Evolutionary conservation across 1,139 yeast genomes (phyloP).

Genomic region (Candida sanyaensis): DNA sequence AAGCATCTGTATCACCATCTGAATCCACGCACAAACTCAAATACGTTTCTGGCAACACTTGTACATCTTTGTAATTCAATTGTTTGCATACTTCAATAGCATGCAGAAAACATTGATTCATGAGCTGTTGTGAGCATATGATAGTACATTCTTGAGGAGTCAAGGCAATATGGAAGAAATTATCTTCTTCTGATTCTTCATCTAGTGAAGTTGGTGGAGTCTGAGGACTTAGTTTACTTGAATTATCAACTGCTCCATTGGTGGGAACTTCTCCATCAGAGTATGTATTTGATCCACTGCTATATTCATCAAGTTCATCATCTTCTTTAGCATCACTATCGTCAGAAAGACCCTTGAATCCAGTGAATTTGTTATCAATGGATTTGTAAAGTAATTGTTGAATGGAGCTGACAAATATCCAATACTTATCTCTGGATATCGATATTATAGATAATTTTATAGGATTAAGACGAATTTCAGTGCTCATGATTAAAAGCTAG

Average conservation of each 20-base stretch:
- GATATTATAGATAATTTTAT: constrained; percentile 48
- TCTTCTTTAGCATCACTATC: constrained; percentile 19
- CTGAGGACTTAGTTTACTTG: constrained; percentile 18
- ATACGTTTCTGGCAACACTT: constrained; percentile 48
- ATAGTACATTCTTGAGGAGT: constrained; percentile 60
- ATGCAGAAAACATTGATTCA: constrained; percentile 37
- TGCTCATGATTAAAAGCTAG: constrained; percentile 20
- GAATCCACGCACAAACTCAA: constrained; percentile 61
- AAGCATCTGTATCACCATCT: constrained; percentile 57
- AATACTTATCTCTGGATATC: constrained; percentile 48
- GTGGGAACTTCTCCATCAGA: constrained; percentile 17
- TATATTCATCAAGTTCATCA: constrained; percentile 18
- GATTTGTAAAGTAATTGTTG: constrained; percentile 38
- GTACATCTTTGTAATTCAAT: constrained; percentile 34
- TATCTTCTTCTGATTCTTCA: constrained; percentile 26
- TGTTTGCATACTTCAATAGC: constrained; percentile 32
- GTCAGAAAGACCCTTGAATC: constrained; percentile 15
- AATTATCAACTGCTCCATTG: constrained; percentile 21
- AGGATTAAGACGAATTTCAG: constrained; percentile 47
- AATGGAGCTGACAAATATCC: constrained; percentile 52
- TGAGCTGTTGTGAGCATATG: constrained; percentile 44
- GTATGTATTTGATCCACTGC: constrained; percentile 7
- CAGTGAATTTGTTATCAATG: constrained; percentile 11
- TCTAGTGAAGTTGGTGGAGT: constrained; percentile 6
- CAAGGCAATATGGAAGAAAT: constrained; percentile 55